Base-by-base conservation (phyloP, 495 filamentous ascomycete species). In the Tuber indicum region DNA sequence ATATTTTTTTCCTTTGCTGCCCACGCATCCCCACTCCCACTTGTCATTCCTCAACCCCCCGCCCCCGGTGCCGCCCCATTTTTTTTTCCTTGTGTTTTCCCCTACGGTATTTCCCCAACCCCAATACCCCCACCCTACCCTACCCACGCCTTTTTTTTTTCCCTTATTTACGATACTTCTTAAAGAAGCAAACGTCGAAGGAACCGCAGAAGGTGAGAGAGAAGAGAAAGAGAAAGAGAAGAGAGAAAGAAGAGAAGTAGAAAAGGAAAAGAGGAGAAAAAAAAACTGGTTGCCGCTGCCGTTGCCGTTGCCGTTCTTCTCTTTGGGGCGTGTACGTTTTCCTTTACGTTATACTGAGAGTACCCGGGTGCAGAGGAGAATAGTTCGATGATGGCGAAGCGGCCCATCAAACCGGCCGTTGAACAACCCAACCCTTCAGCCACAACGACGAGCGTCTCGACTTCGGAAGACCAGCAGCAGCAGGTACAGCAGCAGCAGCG, bases 331-430 rank as follows among this genome's bases (percentile, higher is more conserved):
- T 66, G 58, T 66, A 66, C 58, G n/a, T 32, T 66, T 66, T 66
- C 32, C 58, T 66, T n/a, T 66, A 12, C 58, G 3, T 66, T 66
- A 66, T 66, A 66, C 58, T 66, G 77, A 80, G 74, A 80, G 62
- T 80, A 80, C 78, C 78, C 78, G 78, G 78, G 78, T 78, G 78
- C 78, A 66, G 32, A 66, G 58, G 58, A 66, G 58, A 74, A 74
- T 77, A 82, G 76, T 75, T 82, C 81, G 72, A 77, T 78, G 41
- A 83, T 83, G 77, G 75, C 82, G 75, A 79, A 83, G 80, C 82
- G 82, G 75, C 82, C 82, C 75, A 83, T 83, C 79, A 83, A 83
- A 75, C 79, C 82, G 66, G 82, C 82, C 69, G 74, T 81, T 75
- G 76, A 83, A 72, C 81, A 83, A 74, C 74, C 75, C 74, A 81